These are phyloP conservation scores for Talaromyces amestolkiae DNA, from an alignment of 2,329 filamentous ascomycete species.

Conservation along the genomic window DNA sequence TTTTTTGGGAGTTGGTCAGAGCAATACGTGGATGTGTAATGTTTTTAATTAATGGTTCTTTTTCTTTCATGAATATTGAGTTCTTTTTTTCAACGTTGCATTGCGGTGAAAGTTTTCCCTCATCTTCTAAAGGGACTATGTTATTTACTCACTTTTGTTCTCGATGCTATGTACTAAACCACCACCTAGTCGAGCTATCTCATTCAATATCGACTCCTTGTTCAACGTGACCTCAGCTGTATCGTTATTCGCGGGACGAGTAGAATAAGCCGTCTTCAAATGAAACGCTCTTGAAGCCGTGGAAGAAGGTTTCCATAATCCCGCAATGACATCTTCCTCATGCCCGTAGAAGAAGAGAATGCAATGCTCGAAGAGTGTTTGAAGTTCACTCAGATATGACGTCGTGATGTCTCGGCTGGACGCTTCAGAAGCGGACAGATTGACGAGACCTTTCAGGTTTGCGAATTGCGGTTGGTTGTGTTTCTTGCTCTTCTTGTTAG, in stretches of 20 bases:
- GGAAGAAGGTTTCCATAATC: conserved; percentile 61
- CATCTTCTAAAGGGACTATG: background rate
- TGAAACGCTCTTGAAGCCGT: conserved; percentile 33
- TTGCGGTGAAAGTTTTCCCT: background rate
- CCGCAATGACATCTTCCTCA: conserved; percentile 57
- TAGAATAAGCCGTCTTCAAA: conserved; percentile 40
- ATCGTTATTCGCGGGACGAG: conserved; percentile 25
- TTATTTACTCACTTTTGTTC: conserved; percentile 31
- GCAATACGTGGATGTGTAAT: background rate
- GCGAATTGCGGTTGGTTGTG: conserved; percentile 34
- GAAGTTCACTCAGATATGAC: conserved; percentile 66
- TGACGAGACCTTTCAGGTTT: conserved; percentile 67
- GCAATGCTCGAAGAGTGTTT: conserved; percentile 63
- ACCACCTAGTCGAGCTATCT: conserved; percentile 51
- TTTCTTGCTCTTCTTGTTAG: conserved; percentile 47
- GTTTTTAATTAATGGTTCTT: background rate
- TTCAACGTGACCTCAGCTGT: conserved; percentile 36
- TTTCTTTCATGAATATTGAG: background rate
- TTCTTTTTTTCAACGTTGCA: background rate
- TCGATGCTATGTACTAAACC: conserved; percentile 69
- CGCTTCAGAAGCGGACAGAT: background rate
- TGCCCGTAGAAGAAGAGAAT: conserved; percentile 78
- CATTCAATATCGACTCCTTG: conserved; percentile 41
- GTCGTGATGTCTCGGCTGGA: conserved; percentile 56
- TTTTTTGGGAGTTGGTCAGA: background rate